Conservation (phyloP, 345 rosid genomes). For the Rhodamnia rubescens region DNA sequence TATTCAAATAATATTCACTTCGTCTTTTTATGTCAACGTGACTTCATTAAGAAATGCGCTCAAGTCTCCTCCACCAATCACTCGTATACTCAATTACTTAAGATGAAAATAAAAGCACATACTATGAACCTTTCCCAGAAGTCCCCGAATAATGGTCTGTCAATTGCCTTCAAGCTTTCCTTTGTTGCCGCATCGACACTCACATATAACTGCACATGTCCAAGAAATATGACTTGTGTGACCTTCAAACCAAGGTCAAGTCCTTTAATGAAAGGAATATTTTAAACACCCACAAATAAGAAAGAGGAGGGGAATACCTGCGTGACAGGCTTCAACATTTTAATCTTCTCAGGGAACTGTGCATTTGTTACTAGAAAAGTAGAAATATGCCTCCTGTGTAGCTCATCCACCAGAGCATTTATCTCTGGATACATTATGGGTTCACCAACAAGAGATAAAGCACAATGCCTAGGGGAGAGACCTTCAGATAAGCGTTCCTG, state of each 20-base stretch:
- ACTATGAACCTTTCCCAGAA: conserved; percentile 96
- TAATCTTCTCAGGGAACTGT: conserved; percentile 89
- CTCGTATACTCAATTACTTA: not conserved
- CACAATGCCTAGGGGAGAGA: conserved; percentile 87
- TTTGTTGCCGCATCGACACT: conserved; percentile 98
- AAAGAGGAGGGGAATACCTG: conserved; percentile 37
- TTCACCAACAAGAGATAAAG: conserved; percentile 95
- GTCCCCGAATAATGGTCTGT: conserved; percentile 92
- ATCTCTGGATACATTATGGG: conserved; percentile 98
- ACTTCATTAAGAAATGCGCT: not conserved
- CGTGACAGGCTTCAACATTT: conserved; percentile 67
- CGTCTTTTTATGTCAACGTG: not conserved
- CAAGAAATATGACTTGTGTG: conserved; percentile 1
- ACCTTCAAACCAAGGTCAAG: not conserved
- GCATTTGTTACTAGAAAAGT: conserved; percentile 97
- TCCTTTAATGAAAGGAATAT: not conserved
- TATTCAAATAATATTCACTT: not conserved
- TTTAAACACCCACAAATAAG: not conserved
- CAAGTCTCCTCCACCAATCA: not conserved
- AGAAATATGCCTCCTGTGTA: conserved; percentile 72
- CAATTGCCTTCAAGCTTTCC: conserved; percentile 93
- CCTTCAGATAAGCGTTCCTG: conserved; percentile 72
- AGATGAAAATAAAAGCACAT: conserved; percentile 14
- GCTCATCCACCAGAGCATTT: conserved; percentile 81
- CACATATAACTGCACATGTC: conserved; percentile 67